phyloP scores from a whole-genome alignment of 1,284 basidiomycete species.

The Sanguinoderma infundibulare region DNA sequence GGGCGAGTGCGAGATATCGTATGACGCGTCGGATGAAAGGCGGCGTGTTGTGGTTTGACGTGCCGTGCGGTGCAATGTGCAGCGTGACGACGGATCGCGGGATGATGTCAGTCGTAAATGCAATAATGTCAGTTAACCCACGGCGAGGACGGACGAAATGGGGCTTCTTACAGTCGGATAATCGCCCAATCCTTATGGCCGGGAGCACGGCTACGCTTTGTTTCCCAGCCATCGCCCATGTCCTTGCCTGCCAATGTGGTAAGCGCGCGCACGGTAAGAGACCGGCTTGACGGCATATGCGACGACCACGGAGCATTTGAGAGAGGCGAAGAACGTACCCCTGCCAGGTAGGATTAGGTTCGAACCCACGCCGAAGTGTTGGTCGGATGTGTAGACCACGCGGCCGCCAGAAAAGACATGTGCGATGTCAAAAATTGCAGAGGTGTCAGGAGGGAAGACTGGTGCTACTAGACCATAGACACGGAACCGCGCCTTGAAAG shows the following conservation, averaged over 20 bases:
- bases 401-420: conserved; percentile 90
- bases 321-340: conserved; percentile 42
- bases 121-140: conserved; percentile 42
- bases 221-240: conserved; percentile 99
- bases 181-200: conserved; percentile 92
- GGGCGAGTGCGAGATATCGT: neutral
- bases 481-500: conserved; percentile 78
- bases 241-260: conserved; percentile 56
- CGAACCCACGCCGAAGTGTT: conserved; percentile 92
- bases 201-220: conserved; percentile 81
- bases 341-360: conserved; percentile 93
- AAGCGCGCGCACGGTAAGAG: neutral
- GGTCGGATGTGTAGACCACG: conserved; percentile 83
- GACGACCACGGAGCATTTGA: conserved; percentile 9
- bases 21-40: neutral
- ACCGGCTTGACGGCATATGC: conserved; percentile 10
- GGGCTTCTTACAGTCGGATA: conserved; percentile 78
- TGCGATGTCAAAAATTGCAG: conserved; percentile 78
- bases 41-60: conserved; percentile 30
- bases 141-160: neutral
- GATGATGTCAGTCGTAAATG: neutral
- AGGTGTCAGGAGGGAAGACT: conserved; percentile 58
- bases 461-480: conserved; percentile 84
- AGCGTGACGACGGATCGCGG: neutral
- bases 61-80: neutral